A percentile compares a stretch with the other conserved stretches of the same genome.
These are phyloP conservation scores for Debaryomycetaceae sp. DNA, from an alignment of 1,139 yeast genomes.

Conservation along the genomic window DNA sequence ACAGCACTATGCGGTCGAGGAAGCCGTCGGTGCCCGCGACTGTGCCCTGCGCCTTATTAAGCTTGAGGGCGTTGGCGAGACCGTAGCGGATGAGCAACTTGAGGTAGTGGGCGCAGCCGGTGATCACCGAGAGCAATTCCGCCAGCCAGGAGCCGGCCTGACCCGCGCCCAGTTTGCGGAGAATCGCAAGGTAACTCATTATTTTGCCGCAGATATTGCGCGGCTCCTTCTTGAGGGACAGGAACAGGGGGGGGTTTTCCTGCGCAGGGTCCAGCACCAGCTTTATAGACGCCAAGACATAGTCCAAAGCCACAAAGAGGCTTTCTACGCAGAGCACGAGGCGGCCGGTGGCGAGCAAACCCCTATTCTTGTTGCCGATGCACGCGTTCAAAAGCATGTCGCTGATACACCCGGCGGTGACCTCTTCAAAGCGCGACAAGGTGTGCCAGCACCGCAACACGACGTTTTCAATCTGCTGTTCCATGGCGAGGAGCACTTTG, in stretches of 20 bases:
- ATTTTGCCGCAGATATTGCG: constrained; percentile 72
- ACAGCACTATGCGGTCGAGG: constrained; percentile 39
- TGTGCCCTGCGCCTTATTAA: constrained; percentile 48
- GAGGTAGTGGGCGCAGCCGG: constrained; percentile 88
- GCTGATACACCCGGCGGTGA: constrained; percentile 83
- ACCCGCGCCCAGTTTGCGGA: constrained; percentile 45
- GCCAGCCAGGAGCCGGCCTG: constrained; percentile 50
- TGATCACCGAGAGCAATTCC: constrained; percentile 64
- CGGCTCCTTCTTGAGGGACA: constrained; percentile 59
- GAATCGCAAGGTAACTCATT: constrained; percentile 65
- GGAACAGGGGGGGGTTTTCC: constrained; percentile 16
- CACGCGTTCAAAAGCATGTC: constrained; percentile 87
- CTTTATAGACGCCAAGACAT: constrained; percentile 25
- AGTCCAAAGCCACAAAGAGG: constrained; percentile 67
- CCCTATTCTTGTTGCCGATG: constrained; percentile 59
- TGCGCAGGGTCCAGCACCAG: no score
- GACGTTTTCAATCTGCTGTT: constrained; percentile 53
- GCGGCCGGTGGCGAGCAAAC: constrained; percentile 63
- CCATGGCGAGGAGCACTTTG: constrained; percentile 43
- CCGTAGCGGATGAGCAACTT: constrained; percentile 79
- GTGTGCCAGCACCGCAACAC: constrained; percentile 83
- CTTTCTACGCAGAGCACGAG: constrained; percentile 68
- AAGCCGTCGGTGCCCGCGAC: constrained; percentile 56
- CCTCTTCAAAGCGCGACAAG: constrained; percentile 81
- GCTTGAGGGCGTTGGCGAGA: constrained; percentile 59